Evolutionary conservation across 148 eudicot genomes (phyloP), one percentile per base, ranked within the genome.

Genomic region (Camellia granthamiana): DNA sequence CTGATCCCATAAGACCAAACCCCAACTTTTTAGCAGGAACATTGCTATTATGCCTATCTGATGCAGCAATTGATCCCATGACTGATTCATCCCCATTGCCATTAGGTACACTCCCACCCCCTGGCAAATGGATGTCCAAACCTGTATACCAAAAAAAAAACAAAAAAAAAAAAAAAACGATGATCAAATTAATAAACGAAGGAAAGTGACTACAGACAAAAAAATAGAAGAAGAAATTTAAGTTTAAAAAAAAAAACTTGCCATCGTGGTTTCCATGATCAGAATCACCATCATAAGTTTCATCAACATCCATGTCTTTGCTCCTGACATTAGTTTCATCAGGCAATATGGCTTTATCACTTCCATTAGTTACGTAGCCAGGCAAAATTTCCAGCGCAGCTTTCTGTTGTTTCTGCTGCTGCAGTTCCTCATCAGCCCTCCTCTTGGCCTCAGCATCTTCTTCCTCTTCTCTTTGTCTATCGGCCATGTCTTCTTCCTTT

Each of bases 1-100:
- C 99, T 13, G 94, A 93, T 47, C 93, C 95, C 62, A 86, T 78
- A 81, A 95, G 89, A 82, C 99, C 99, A 82, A 95, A 95, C 44
- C 92, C 99, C 76, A 95, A 85, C 86, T 92, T 95, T 75, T 85
- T 95, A 80, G 87, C 66, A 23, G 89, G 88, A 64, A 78, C 85
- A 83, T 86, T 89, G 82, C 80, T 87, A 79, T 79, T 85, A 14
- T 82, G 86, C 77, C 80, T 51, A 75, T 92, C 98, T 64, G 84
- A 72, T 44, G 90, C 56, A 71, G 90, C 71, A 81, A 81, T 79
- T 69, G 83, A 69, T 75, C 80, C 81, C 62, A 63, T 77, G 43
- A 78, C 81, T 19, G 85, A 75, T 76, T 89, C 97, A 60, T 92
- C 93, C 73, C 80, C 82, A 61, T 44, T 70, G 52, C 98, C 94